Conservation (phyloP, 192 early-diverging fungal species). For the Coemansia brasiliensis region DNA sequence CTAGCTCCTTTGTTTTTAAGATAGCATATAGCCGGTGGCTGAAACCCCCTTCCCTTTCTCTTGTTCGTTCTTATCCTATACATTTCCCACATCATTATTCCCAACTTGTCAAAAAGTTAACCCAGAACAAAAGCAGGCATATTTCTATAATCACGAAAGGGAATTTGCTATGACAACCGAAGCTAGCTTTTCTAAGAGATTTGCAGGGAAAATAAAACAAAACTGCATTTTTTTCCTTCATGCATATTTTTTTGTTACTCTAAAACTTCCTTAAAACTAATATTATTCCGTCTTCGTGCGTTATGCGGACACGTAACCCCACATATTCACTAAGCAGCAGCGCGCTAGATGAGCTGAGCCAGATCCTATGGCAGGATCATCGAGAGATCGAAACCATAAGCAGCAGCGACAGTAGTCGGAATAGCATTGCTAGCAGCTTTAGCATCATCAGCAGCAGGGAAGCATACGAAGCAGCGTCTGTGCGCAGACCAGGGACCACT, state of each 20-base stretch:
- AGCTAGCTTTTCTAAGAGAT: too few species aligned
- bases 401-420: neutral
- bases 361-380: constrained; percentile 3
- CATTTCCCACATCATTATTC: too few species aligned
- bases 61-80: too few species aligned
- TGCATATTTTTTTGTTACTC: constrained; percentile 1
- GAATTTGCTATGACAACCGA: too few species aligned
- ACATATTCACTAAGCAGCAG: constrained; percentile 32
- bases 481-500: constrained; percentile 4
- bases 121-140: too few species aligned
- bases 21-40: neutral
- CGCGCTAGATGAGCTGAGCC: constrained; percentile 22
- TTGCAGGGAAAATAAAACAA: neutral
- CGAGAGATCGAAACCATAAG: neutral
- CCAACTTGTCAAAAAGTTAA: too few species aligned
- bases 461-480: constrained; percentile 1
- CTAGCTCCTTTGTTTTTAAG: neutral
- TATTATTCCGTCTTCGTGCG: neutral
- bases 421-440: constrained; percentile 3
- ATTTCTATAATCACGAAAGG: too few species aligned
- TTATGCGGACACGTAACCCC: constrained; percentile 12
- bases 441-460: neutral
- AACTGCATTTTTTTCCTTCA: neutral
- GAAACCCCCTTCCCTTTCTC: too few species aligned
- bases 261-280: neutral